Evolutionary conservation across 1,284 basidiomycete genomes (phyloP), one percentile per base, ranked within the genome.

Genomic region (Ustilago hordei): DNA sequence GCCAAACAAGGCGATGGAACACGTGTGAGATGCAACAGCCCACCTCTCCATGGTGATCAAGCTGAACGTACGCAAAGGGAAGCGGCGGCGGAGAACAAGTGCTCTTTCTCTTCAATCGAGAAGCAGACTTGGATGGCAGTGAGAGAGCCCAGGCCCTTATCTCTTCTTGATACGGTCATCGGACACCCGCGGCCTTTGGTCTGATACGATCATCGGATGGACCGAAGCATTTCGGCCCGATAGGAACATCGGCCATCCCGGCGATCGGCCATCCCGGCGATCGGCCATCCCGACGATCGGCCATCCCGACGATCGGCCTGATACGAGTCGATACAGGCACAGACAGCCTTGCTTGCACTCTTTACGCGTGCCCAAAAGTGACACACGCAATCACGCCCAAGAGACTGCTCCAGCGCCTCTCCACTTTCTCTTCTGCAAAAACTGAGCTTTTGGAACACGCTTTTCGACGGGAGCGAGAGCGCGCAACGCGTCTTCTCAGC

Each of bases 401-500:
- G 15, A 47, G 17, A 34, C 47, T 41, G 58, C 35, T 41, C 58
- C 12, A 52, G 35, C 54, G 47, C 36, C 45, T 36, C 54, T 38
- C 54, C 54, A 55, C 54, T 38, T n/a, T 9, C 15, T 36, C 34
- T n/a, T 6, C 31, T 54, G 53, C 53, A 38, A 43, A 31, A 55
- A 55, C 55, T 55, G 41, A 43, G 55, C 55, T 57, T 57, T 55
- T 38, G 38, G 28, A 28, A 57, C 55, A 57, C 55, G 55, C 55
- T 50, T 48, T 32, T 28, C 48, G n/a, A 17, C 28, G 11, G 28
- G 31, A 50, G 8, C 48, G 48, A 34, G 48, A 31, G 32, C 48
- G 17, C 48, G 8, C 48, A 52, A 28, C 28, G 31, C 23, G 48
- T 28, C 13, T 52, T 28, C 41, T 11, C 48, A 31, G 48, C 48